These are phyloP conservation scores for Kickxella alabastrina DNA, from an alignment of 192 early-diverging fungal species.

Conservation along the genomic window DNA sequence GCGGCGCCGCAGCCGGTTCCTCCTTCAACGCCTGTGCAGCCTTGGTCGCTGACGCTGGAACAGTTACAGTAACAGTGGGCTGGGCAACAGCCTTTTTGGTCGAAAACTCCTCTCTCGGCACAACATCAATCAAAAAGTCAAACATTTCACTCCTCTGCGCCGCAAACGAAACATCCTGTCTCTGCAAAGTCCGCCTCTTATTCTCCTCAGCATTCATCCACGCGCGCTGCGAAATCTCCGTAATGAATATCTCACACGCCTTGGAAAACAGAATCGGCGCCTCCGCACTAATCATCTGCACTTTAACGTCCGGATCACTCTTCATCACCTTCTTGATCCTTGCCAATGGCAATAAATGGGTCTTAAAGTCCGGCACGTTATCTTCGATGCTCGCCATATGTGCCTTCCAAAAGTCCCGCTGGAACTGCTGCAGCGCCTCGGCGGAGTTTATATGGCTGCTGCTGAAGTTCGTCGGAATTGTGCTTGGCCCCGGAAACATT, in stretches of 20 bases:
- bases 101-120: conserved; percentile 81
- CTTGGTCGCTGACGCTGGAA: not conserved
- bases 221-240: conserved; percentile 77
- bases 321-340: conserved; percentile 99
- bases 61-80: not conserved
- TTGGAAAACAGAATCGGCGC: conserved; percentile 92
- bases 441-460: conserved; percentile 48
- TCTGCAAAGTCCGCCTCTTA: conserved; percentile 91
- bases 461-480: conserved; percentile 48
- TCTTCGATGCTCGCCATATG: conserved; percentile 63
- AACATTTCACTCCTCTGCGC: conserved; percentile 89
- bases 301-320: conserved; percentile 92
- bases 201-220: conserved; percentile 95
- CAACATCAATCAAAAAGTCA: conserved; percentile 97
- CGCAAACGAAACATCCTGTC: conserved; percentile 85
- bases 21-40: not conserved
- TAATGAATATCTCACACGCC: conserved; percentile 97
- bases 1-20: conserved; percentile 6
- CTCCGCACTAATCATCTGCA: conserved; percentile 73
- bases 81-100: conserved; percentile 17
- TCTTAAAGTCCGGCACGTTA: conserved; percentile 81
- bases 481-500: conserved; percentile 46
- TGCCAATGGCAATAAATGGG: conserved; percentile 85
- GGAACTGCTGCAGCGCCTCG: conserved; percentile 47
- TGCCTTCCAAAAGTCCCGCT: conserved; percentile 62